phyloP scores from a whole-genome alignment of 2,329 filamentous ascomycete genomes.

The Pezicula neosporulosa region DNA sequence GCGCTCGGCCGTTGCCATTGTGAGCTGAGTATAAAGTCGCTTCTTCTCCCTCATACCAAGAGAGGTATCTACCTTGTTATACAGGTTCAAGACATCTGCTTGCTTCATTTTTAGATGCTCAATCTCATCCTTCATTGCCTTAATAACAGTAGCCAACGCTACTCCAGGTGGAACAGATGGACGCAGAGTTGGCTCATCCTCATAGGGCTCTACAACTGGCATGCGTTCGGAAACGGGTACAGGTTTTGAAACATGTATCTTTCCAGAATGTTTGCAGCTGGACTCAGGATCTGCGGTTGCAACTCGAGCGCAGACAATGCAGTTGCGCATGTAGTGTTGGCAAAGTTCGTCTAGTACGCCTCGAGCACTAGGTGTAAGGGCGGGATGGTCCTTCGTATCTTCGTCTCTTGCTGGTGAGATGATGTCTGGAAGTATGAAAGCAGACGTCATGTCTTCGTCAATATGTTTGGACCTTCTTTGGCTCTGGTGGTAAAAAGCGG shows the following conservation, averaged over 20 bases:
- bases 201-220: constrained; percentile 33
- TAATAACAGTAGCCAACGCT: constrained; percentile 62
- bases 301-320: constrained; percentile 54
- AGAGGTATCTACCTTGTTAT: constrained; percentile 64
- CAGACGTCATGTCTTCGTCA: constrained; percentile 55
- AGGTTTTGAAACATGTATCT: constrained; percentile 59
- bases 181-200: constrained; percentile 57
- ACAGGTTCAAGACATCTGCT: constrained; percentile 55
- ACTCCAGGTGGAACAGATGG: constrained; percentile 35
- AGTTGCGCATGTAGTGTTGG: constrained; percentile 53
- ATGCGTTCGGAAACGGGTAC: constrained; percentile 63
- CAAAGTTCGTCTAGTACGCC: constrained; percentile 51
- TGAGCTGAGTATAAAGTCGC: constrained; percentile 56
- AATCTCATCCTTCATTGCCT: constrained; percentile 76
- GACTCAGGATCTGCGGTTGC: constrained; percentile 32
- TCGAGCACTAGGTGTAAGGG: constrained; percentile 48
- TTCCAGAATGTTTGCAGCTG: constrained; percentile 41
- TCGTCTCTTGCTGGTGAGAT: constrained; percentile 32
- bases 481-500: not conserved
- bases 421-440: constrained; percentile 56
- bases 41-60: constrained; percentile 63
- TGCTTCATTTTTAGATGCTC: constrained; percentile 71
- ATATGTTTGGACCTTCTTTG: constrained; percentile 1
- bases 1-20: constrained; percentile 57
- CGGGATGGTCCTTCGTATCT: constrained; percentile 33